Evolutionary conservation across 805 yeast genomes (phyloP).

Genomic region (Isabelozyma heimii): DNA sequence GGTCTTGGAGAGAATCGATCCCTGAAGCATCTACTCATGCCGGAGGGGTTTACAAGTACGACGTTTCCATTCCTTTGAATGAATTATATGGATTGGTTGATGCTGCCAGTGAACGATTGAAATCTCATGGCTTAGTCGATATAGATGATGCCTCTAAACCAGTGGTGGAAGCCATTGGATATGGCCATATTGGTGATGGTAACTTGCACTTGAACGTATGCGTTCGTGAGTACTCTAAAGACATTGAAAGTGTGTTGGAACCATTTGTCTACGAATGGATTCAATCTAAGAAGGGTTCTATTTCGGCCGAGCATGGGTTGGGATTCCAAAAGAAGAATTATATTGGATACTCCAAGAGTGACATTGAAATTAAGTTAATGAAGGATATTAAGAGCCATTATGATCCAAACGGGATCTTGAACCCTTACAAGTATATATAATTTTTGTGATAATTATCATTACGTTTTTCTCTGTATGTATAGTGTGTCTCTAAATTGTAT

Average conservation of each 20-base stretch:
- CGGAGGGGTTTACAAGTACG: constrained; percentile 97
- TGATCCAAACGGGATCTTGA: constrained; percentile 90
- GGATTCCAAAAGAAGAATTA: constrained; percentile 96
- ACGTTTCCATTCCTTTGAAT: constrained; percentile 84
- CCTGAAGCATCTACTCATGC: constrained; percentile 82
- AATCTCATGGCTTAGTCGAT: constrained; percentile 56
- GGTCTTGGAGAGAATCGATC: constrained; percentile 95
- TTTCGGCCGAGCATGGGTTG: constrained; percentile 96
- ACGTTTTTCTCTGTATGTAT: not conserved
- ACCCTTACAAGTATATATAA: constrained; percentile 88
- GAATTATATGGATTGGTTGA: constrained; percentile 81
- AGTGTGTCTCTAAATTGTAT: too few species aligned
- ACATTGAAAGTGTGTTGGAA: constrained; percentile 78
- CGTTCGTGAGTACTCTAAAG: constrained; percentile 76
- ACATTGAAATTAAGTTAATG: constrained; percentile 68
- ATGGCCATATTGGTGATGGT: constrained; percentile 99
- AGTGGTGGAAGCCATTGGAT: constrained; percentile 87
- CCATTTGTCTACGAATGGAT: constrained; percentile 97
- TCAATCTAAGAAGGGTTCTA: constrained; percentile 69
- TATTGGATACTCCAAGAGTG: constrained; percentile 79
- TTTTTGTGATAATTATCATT: not conserved
- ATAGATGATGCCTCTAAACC: constrained; percentile 63
- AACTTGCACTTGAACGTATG: constrained; percentile 92
- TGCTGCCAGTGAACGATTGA: constrained; percentile 64
- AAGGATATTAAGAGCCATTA: constrained; percentile 73